These are phyloP conservation scores for Fusarium xylarioides DNA, from an alignment of 2,329 filamentous ascomycete species.

Conservation along the genomic window DNA sequence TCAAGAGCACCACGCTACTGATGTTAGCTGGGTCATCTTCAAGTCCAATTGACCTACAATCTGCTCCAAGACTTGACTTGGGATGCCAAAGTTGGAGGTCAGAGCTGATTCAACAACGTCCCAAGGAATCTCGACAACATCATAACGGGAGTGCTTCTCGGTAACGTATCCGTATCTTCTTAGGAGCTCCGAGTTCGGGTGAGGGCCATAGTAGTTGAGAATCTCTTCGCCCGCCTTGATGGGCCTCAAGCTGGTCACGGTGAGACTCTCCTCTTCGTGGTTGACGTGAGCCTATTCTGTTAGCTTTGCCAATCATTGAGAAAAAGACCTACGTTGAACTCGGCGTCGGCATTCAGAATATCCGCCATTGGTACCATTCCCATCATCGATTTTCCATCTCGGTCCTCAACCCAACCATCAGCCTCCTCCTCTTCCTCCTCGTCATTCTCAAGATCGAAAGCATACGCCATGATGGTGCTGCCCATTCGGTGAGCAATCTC, in stretches of 20 bases:
- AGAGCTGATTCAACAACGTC: constrained; percentile 62
- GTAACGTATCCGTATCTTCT: constrained; percentile 91
- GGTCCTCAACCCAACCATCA: constrained; percentile 73
- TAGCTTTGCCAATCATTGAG: background rate
- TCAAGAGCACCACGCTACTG: constrained; percentile 58
- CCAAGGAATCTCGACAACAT: constrained; percentile 82
- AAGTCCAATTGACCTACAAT: constrained; percentile 48
- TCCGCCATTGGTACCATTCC: constrained; percentile 94
- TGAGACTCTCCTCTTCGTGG: constrained; percentile 64
- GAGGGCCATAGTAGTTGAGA: constrained; percentile 88
- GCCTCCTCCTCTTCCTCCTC: constrained; percentile 68
- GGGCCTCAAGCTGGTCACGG: constrained; percentile 74
- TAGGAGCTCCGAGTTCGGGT: constrained; percentile 83
- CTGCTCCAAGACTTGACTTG: constrained; percentile 51
- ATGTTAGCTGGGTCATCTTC: constrained; percentile 34
- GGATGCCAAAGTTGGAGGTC: constrained; percentile 50
- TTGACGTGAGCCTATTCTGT: constrained; percentile 60
- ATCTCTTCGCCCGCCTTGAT: constrained; percentile 80
- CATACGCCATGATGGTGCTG: constrained; percentile 90
- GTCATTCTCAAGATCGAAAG: constrained; percentile 77
- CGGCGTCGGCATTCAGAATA: constrained; percentile 86
- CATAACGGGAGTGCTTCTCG: constrained; percentile 76
- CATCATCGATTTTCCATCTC: constrained; percentile 67
- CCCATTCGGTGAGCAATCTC: constrained; percentile 79
- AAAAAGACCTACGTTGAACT: constrained; percentile 74